These are phyloP conservation scores for Cerioporus squamosus DNA, from an alignment of 1,284 basidiomycete genomes.

Conservation along the genomic window DNA sequence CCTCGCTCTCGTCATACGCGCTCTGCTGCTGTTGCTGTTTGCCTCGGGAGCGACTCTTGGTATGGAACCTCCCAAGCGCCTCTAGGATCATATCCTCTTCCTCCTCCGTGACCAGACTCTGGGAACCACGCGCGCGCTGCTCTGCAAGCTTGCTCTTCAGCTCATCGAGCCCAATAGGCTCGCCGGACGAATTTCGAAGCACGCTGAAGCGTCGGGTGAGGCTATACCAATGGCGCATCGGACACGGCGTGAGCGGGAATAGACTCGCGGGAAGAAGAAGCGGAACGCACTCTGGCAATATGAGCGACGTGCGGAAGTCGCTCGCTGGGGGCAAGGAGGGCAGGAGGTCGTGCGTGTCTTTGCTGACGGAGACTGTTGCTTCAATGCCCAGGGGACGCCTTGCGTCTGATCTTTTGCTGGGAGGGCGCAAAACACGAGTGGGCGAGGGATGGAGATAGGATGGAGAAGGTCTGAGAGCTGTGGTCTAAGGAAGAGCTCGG, in stretches of 20 bases:
- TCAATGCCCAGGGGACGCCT: slow-evolving; percentile 50
- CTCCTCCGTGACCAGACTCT: slow-evolving; percentile 72
- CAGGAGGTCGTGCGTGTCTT: slow-evolving; percentile 41
- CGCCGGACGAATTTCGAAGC: slow-evolving; percentile 67
- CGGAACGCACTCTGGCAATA: slow-evolving; percentile 75
- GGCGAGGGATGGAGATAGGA: slow-evolving; percentile 9
- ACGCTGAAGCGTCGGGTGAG: slow-evolving; percentile 80
- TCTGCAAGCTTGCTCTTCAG: slow-evolving; percentile 71
- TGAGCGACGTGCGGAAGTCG: slow-evolving; percentile 82
- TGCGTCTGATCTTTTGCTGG: slow-evolving; percentile 67
- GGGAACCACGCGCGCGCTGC: slow-evolving; percentile 69
- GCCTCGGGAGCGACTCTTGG: slow-evolving; percentile 28
- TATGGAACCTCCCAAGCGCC: slow-evolving; percentile 64
- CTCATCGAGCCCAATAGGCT: slow-evolving; percentile 65
- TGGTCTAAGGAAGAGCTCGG: slow-evolving; percentile 28
- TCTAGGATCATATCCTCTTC: slow-evolving; percentile 84
- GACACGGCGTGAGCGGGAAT: slow-evolving; percentile 16
- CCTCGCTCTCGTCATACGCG: slow-evolving; percentile 17
- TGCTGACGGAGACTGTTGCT: slow-evolving; percentile 29
- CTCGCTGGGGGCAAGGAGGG: slow-evolving; percentile 65
- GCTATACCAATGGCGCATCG: slow-evolving; percentile 46
- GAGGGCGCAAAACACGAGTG: slow-evolving; percentile 21
- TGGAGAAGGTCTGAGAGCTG: slow-evolving; percentile 12
- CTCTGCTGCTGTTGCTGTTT: slow-evolving; percentile 9
- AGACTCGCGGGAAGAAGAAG: slow-evolving; percentile 22